A percentile compares a stretch with the other conserved stretches of the same genome.
Evolutionary conservation across 2,329 filamentous ascomycete species (phyloP).

Genomic region (Grosmannia huntii): DNA sequence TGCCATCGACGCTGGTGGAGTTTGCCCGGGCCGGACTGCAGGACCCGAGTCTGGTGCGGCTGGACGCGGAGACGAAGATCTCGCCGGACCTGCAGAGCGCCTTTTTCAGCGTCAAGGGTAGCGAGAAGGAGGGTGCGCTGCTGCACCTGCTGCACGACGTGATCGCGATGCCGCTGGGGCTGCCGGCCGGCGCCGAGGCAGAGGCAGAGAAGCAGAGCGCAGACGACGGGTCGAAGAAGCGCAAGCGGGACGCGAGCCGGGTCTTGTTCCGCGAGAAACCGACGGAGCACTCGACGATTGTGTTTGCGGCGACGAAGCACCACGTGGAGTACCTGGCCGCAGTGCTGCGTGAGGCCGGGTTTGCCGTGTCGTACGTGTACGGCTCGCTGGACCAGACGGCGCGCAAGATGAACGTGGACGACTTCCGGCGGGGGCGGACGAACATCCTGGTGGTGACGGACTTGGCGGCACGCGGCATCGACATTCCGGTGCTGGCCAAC

Average conservation of each 20-base stretch:
- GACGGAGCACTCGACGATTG: conserved; percentile 82
- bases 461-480: conserved; percentile 90
- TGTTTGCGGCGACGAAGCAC: conserved; percentile 92
- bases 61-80: conserved; percentile 91
- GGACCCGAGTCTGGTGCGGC: conserved; percentile 76
- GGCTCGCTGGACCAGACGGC: conserved; percentile 90
- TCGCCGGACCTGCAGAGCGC: conserved; percentile 92
- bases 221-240: conserved; percentile 31
- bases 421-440: conserved; percentile 71
- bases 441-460: conserved; percentile 95
- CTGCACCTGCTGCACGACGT: conserved; percentile 82
- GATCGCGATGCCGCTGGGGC: conserved; percentile 73
- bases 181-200: conserved; percentile 39
- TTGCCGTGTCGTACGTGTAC: conserved; percentile 86
- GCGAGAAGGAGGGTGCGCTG: conserved; percentile 86
- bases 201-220: conserved; percentile 17
- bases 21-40: conserved; percentile 89
- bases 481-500: conserved; percentile 91
- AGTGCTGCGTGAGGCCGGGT: conserved; percentile 70
- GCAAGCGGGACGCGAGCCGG: conserved; percentile 50
- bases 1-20: conserved; percentile 88
- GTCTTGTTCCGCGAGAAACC: conserved; percentile 43
- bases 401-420: conserved; percentile 79
- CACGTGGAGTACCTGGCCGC: conserved; percentile 86
- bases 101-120: conserved; percentile 86